These are phyloP conservation scores for Rhizopogon sp. DNA, from an alignment of 768 basidiomycete genomes.

Conservation along the genomic window DNA sequence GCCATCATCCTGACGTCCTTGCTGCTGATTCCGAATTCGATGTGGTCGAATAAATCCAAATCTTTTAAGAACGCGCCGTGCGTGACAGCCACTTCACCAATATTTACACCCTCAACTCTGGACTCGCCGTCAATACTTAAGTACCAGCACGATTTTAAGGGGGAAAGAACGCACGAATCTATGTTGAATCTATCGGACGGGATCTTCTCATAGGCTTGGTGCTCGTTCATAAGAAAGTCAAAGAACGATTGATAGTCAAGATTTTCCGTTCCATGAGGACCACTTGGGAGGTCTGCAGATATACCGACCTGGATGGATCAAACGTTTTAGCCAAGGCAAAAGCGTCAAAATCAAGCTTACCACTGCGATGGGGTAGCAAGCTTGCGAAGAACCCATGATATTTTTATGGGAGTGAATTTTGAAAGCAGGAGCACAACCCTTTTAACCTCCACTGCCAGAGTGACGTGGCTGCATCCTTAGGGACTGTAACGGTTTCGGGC, in stretches of 20 bases:
- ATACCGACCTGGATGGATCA: constrained; percentile 5
- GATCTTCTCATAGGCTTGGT: constrained; percentile 9
- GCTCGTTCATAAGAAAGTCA: constrained; percentile 7
- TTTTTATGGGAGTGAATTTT: background rate
- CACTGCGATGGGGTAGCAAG: background rate
- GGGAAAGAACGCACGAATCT: background rate
- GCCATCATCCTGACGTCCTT: constrained; percentile 30
- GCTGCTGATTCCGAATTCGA: constrained; percentile 29
- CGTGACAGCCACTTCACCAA: background rate
- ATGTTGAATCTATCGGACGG: constrained; percentile 10
- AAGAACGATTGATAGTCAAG: constrained; percentile 9
- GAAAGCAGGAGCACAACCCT: too few relatives aligned
- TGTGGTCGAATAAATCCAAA: constrained; percentile 27
- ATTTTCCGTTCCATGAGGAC: background rate
- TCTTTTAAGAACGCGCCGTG: constrained; percentile 18
- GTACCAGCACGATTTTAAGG: background rate
- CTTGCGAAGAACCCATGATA: background rate
- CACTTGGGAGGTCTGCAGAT: constrained; percentile 8
- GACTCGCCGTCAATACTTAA: background rate
- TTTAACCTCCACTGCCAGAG: too few relatives aligned
- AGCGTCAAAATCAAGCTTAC: background rate
- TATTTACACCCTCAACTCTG: background rate
- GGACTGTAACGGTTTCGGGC: too few relatives aligned
- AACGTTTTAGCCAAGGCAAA: background rate
- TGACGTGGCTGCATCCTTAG: too few relatives aligned